A percentile compares a stretch with the other conserved stretches of the same genome.
phyloP scores from a whole-genome alignment of 139 green algal species.

The Coelastrella sp. region DNA sequence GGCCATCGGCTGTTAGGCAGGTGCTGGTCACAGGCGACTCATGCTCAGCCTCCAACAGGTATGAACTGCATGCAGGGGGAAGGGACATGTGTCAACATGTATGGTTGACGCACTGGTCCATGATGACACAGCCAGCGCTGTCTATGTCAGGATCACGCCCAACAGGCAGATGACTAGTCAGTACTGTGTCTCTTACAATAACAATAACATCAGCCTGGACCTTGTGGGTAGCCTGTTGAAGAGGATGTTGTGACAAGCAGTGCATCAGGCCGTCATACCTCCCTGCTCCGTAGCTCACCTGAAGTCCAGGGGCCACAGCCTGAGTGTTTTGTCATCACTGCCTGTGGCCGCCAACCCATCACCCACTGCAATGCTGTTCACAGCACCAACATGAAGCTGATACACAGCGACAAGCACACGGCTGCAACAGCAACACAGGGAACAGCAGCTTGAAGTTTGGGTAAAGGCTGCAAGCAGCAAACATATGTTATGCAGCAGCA shows the following conservation, averaged over 20 bases:
- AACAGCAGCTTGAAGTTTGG: neutral
- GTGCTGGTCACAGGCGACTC: conserved; percentile 76
- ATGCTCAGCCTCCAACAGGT: conserved; percentile 83
- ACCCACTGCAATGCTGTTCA: conserved; percentile 72
- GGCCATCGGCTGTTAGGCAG: conserved; percentile 68
- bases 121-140: too few species aligned
- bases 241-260: neutral
- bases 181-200: neutral
- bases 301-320: conserved; percentile 87
- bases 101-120: too few species aligned
- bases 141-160: neutral
- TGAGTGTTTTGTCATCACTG: conserved; percentile 73
- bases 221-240: too few species aligned
- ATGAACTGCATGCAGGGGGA: conserved; percentile 50
- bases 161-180: too few species aligned
- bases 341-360: conserved; percentile 80
- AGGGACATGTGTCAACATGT: too few species aligned
- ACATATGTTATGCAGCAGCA: too few species aligned
- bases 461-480: neutral
- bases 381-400: conserved; percentile 78
- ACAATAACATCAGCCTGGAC: too few species aligned
- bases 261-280: neutral
- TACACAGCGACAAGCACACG: conserved; percentile 73
- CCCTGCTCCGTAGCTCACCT: neutral
- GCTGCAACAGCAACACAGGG: conserved; percentile 19